Evolutionary conservation across 2,329 filamentous ascomycete genomes (phyloP).

Genomic region (Pseudocercospora ulei): DNA sequence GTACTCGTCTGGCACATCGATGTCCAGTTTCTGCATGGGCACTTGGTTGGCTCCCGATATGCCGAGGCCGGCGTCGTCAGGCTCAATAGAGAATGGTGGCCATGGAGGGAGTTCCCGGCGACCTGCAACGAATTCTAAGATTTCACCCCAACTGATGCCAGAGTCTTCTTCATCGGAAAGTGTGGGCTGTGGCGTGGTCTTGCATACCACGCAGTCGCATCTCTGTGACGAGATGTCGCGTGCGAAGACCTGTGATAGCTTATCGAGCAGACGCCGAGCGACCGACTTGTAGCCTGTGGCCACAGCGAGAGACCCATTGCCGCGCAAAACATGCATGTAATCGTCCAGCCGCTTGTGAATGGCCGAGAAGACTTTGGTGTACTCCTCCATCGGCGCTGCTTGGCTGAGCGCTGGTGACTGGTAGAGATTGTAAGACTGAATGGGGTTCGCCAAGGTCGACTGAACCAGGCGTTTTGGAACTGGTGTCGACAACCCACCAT

Average conservation of each 20-base stretch:
- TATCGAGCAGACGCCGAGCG: constrained; percentile 78
- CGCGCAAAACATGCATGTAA: constrained; percentile 69
- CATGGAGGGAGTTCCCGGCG: constrained; percentile 74
- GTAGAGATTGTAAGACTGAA: constrained; percentile 51
- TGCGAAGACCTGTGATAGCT: constrained; percentile 87
- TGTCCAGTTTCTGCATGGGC: constrained; percentile 71
- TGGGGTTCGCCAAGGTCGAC: constrained; percentile 47
- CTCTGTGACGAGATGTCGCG: constrained; percentile 77
- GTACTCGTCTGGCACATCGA: constrained; percentile 88
- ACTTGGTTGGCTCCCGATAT: constrained; percentile 46
- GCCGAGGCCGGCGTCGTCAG: constrained; percentile 49
- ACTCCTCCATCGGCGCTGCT: constrained; percentile 32
- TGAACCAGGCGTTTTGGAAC: constrained; percentile 66
- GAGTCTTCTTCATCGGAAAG: constrained; percentile 48
- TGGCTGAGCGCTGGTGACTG: constrained; percentile 44
- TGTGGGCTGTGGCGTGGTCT: constrained; percentile 37
- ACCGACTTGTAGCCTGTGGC: constrained; percentile 92
- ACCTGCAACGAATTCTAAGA: constrained; percentile 84
- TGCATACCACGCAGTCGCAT: constrained; percentile 81
- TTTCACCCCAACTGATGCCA: constrained; percentile 89
- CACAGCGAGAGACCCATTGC: constrained; percentile 82
- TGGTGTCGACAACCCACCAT: constrained; percentile 66
- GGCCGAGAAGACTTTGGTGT: constrained; percentile 60
- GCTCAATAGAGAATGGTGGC: constrained; percentile 70
- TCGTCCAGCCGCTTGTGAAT: constrained; percentile 76